Evolutionary conservation across 148 eudicot species (phyloP).

Genomic region (Chenopodium formosanum): DNA sequence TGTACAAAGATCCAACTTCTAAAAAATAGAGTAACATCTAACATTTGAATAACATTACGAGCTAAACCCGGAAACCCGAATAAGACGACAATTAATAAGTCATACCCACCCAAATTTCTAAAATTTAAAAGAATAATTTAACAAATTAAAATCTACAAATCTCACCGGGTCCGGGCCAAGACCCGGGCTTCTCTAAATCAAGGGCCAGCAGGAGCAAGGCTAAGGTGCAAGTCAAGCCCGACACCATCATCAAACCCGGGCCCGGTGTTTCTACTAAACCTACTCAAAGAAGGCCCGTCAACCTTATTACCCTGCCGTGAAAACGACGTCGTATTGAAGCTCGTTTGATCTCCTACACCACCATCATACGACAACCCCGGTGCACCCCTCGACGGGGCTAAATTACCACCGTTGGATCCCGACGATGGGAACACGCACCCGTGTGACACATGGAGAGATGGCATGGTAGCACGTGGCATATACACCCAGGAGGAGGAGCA

Average conservation of each 20-base stretch:
- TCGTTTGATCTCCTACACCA: slow-evolving; percentile 31
- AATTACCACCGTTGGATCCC: slow-evolving; percentile 2
- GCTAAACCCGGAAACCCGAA: not conserved
- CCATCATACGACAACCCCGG: slow-evolving; percentile 36
- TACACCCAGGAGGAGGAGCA: slow-evolving; percentile 56
- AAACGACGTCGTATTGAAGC: slow-evolving; percentile 31
- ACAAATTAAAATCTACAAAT: not conserved
- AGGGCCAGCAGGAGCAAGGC: slow-evolving; percentile 65
- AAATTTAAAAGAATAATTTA: not conserved
- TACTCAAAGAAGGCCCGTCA: slow-evolving; percentile 66
- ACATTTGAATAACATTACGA: slow-evolving; percentile 3
- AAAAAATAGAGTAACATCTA: slow-evolving; percentile 3
- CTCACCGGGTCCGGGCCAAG: not conserved
- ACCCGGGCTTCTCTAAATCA: slow-evolving; percentile 5
- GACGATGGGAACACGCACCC: slow-evolving; percentile 48
- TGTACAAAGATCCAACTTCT: slow-evolving; percentile 19
- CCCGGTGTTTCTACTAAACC: slow-evolving; percentile 55
- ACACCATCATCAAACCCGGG: slow-evolving; percentile 61
- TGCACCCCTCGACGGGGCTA: slow-evolving; percentile 24
- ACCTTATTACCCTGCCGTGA: slow-evolving; percentile 18
- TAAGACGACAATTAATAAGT: not conserved
- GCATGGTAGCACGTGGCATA: slow-evolving; percentile 52
- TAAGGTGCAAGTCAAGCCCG: slow-evolving; percentile 81
- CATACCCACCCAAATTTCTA: not conserved
- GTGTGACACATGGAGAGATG: slow-evolving; percentile 65